Conservation (phyloP, 192 early-diverging fungal genomes). For the Geranomyces michiganensis region DNA sequence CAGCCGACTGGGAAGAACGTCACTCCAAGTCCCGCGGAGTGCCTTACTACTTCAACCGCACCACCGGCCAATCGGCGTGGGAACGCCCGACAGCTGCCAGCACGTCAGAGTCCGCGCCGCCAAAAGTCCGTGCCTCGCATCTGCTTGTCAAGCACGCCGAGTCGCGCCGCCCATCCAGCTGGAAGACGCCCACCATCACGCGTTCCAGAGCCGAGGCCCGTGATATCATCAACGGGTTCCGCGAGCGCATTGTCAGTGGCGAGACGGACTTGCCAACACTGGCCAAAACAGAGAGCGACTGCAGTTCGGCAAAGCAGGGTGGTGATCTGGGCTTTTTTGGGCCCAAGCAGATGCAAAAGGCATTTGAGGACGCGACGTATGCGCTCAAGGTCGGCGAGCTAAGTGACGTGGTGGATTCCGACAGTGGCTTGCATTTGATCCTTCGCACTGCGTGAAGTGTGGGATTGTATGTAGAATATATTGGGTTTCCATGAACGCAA, state of each 20-base stretch:
- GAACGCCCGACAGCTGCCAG: slow-evolving; percentile 41
- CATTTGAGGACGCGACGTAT: slow-evolving; percentile 88
- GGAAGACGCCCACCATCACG: slow-evolving; percentile 87
- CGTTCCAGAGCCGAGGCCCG: slow-evolving; percentile 89
- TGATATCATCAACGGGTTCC: slow-evolving; percentile 55
- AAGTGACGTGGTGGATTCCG: slow-evolving; percentile 78
- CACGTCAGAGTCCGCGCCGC: too few relatives aligned
- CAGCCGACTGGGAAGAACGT: slow-evolving; percentile 32
- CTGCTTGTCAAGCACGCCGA: slow-evolving; percentile 88
- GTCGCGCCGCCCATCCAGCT: slow-evolving; percentile 85
- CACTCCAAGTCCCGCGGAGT: slow-evolving; percentile 45
- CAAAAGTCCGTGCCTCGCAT: slow-evolving; percentile 77
- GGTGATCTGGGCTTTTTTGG: slow-evolving; percentile 92
- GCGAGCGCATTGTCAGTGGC: slow-evolving; percentile 61
- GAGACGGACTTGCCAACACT: slow-evolving; percentile 68
- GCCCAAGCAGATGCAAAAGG: slow-evolving; percentile 84
- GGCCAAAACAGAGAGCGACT: slow-evolving; percentile 83
- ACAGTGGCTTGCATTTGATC: slow-evolving; percentile 94
- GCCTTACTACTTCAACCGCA: slow-evolving; percentile 51
- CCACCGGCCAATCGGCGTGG: slow-evolving; percentile 47
- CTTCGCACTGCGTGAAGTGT: slow-evolving; percentile 74
- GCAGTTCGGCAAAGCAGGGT: slow-evolving; percentile 82
- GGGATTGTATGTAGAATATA: too few relatives aligned
- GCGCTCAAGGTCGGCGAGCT: slow-evolving; percentile 82
- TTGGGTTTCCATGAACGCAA: too few relatives aligned